Evolutionary conservation across 345 rosid species (phyloP), one percentile per base, ranked within the genome.

Genomic region (Odontarrhena argentea): DNA sequence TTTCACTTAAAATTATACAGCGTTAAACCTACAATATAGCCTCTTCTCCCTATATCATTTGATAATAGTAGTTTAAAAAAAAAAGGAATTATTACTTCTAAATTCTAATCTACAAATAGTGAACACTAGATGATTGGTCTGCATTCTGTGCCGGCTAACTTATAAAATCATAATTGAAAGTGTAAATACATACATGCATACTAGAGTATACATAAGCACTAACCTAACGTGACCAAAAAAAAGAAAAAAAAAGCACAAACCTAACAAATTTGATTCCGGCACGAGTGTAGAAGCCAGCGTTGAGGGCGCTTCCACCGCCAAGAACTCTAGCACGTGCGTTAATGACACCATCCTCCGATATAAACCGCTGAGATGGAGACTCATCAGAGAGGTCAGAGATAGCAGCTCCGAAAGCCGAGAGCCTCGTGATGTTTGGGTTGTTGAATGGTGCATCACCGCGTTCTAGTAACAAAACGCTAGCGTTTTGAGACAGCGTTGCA

Each of bases 371-470:
- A 2, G 93, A 76, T 0, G 91, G 85, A 32, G 96, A 87, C 8
- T 50, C 0, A 1, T 78, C 83, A 0, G 87, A 78, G 18, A 78
- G 48, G 55, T 89, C 87, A 35, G 90, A 77, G 68, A 89, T 77
- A 3, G 86, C 77, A 13, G 68, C 76, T 8, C 82, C 84, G 5
- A 83, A 89, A 46, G 71, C 54, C 34, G 65, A 48, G n/a, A 82
- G 65, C 47, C 74, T 58, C 52, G 82, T 78, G 66, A 89, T 79
- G 68, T 83, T 77, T 14, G 87, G 82, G 68, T 86, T 79, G 24
- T 78, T 78, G 44, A 83, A 89, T 1, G 91, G 96, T 12, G 88
- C 75, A 41, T 85, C 87, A 22, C 96, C 96, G 32, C 93, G 86
- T 78, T 86, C 96, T 2, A 89, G 80, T 34, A 89, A 69, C 65